Percentiles rank a stretch among this genome's conserved stretches.
These are phyloP conservation scores for Pueraria montana DNA, from an alignment of 306 rosid genomes.

Conservation along the genomic window DNA sequence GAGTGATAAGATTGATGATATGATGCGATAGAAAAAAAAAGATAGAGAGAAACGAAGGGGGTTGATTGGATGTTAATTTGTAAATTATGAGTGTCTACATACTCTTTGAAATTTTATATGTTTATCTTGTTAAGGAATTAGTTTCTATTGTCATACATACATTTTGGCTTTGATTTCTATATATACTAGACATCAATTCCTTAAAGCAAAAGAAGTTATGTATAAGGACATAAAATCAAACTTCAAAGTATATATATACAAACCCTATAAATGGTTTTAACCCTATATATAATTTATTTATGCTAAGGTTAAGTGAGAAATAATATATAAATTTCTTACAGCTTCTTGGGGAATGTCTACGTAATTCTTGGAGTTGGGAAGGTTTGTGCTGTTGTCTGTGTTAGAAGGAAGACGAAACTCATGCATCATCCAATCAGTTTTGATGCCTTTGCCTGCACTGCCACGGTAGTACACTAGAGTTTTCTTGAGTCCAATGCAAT, in stretches of 20 bases:
- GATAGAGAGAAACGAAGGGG: too few relatives aligned
- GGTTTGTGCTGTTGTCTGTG: neutral
- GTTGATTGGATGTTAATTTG: too few relatives aligned
- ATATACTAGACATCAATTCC: neutral
- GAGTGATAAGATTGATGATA: too few relatives aligned
- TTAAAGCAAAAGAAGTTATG: neutral
- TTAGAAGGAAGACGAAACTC: slow-evolving; percentile 87
- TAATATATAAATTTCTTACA: slow-evolving; percentile 53
- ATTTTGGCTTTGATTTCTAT: neutral
- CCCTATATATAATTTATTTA: neutral
- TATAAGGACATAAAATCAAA: neutral
- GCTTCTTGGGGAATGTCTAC: slow-evolving; percentile 60
- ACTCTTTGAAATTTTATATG: too few relatives aligned
- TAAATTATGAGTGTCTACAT: too few relatives aligned
- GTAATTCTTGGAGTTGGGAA: slow-evolving; percentile 19
- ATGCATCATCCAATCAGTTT: slow-evolving; percentile 99
- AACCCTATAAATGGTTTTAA: neutral
- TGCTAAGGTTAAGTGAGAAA: neutral
- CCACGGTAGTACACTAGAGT: slow-evolving; percentile 91
- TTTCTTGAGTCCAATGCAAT: slow-evolving; percentile 88
- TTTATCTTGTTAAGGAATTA: too few relatives aligned
- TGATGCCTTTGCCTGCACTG: slow-evolving; percentile 90
- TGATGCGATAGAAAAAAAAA: too few relatives aligned
- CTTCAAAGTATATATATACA: neutral
- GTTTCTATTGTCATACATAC: neutral